Evolutionary conservation across 345 rosid genomes (phyloP), one percentile per base, ranked within the genome.

Genomic region (Eucalyptus melliodora): DNA sequence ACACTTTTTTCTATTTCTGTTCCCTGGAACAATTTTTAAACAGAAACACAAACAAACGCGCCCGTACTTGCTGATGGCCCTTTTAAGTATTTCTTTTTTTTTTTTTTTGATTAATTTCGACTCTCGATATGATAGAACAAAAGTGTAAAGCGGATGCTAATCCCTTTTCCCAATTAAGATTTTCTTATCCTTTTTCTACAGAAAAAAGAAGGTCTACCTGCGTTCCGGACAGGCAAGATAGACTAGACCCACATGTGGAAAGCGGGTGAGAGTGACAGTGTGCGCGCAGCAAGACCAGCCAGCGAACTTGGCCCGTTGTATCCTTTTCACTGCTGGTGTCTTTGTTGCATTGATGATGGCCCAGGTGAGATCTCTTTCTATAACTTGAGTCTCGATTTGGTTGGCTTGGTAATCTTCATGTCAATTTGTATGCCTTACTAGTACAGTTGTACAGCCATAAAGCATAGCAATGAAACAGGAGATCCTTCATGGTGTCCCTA

Each of bases 191-290:
- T 87, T 87, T 45, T 37, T 87, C 81, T 40, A 88, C 92, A 96
- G 97, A 98, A 97, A 55, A 97, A 97, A 90, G 99, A 96, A 24
- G 98, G 98, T 34, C 93, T 97, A 67, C 97, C 98, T 27, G 95
- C 99, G 62, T 96, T 96, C 92, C 98, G 95, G 26, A 96, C 95
- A 97, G 98, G 98, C 40, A 96, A 96, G 92, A 96, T 96, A 87
- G 98, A 96, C 77, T 98, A 96, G 92, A 97, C 99, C 69, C 95
- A 94, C 56, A 95, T 87, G 87, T 81, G 91, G 89, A 81, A 87
- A 49, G 91, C 59, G 16, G 89, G 89, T 5, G 87, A 89, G 62
- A 82, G 89, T 42, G 44, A 42, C 8, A 42, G 45, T 17, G 87
- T 90, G 9, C 87, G 87, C 1, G 56, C 87, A 9, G 27, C 80